These are phyloP conservation scores for Castanea crenata DNA, from an alignment of 306 rosid genomes.

Conservation along the genomic window DNA sequence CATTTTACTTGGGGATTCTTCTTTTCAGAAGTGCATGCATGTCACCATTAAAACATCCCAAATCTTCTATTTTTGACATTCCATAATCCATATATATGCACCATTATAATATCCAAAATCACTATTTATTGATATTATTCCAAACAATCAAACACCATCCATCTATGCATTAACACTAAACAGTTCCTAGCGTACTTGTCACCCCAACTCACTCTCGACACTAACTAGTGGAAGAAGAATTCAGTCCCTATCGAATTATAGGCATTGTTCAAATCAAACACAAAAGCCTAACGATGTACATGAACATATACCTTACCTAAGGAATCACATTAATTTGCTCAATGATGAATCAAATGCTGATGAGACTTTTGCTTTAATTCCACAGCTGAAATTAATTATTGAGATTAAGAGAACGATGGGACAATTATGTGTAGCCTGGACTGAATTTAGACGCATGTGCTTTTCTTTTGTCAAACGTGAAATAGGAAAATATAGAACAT, in stretches of 20 bases:
- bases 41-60: not conserved
- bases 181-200: not conserved
- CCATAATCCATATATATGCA: too few species aligned
- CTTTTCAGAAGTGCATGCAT: not conserved
- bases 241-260: slow-evolving; percentile 10
- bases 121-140: too few species aligned
- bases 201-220: slow-evolving; percentile 4
- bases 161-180: not conserved
- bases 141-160: not conserved
- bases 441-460: too few species aligned
- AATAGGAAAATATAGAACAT: too few species aligned
- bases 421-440: not conserved
- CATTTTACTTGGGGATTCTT: not conserved
- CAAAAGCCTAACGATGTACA: not conserved
- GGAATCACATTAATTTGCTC: not conserved
- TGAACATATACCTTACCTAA: not conserved
- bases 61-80: not conserved
- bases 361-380: not conserved
- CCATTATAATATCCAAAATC: too few species aligned
- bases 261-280: not conserved
- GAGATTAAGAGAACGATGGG: slow-evolving; percentile 5
- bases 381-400: not conserved
- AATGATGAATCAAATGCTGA: slow-evolving; percentile 12
- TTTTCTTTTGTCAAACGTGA: too few species aligned
- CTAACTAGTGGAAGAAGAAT: slow-evolving; percentile 23